Evolutionary conservation across 2,329 filamentous ascomycete genomes (phyloP).

Genomic region (Aspergillus vadensis): DNA sequence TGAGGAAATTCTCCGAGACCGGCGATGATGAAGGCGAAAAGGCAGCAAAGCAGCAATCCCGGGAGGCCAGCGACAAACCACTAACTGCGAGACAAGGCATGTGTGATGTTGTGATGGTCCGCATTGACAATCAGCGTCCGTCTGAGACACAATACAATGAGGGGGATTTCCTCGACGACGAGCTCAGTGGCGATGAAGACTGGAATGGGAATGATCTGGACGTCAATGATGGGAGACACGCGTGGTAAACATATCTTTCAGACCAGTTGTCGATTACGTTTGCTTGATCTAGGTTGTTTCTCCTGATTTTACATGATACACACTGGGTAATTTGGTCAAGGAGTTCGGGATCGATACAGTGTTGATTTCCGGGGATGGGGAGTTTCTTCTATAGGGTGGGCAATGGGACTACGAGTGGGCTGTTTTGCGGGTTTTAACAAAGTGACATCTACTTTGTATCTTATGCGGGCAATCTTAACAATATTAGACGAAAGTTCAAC

Average conservation of each 20-base stretch:
- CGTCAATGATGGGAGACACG: constrained; percentile 22
- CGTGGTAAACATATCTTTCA: constrained; percentile 21
- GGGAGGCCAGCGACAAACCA: constrained; percentile 16
- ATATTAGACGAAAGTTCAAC: too few relatives aligned
- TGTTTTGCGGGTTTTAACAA: neutral
- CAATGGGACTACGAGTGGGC: too few relatives aligned
- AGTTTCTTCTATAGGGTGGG: neutral
- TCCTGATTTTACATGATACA: neutral
- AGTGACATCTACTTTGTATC: too few relatives aligned
- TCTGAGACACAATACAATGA: constrained; percentile 61
- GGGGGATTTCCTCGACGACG: constrained; percentile 62
- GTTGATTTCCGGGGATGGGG: too few relatives aligned
- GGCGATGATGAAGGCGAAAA: constrained; percentile 24
- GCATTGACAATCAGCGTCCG: constrained; percentile 64
- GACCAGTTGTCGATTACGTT: neutral
- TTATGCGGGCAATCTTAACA: too few relatives aligned
- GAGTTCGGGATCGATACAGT: neutral
- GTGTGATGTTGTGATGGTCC: constrained; percentile 60
- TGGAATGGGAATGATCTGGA: constrained; percentile 56
- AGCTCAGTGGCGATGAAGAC: constrained; percentile 63
- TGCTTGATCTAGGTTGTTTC: neutral
- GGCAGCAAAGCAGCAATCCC: constrained; percentile 8
- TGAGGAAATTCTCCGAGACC: constrained; percentile 29
- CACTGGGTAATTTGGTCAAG: constrained; percentile 1
- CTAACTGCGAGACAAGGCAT: constrained; percentile 53